Evolutionary conservation across 768 basidiomycete species (phyloP), one percentile per base, ranked within the genome.

Genomic region (Lentinula edodes): DNA sequence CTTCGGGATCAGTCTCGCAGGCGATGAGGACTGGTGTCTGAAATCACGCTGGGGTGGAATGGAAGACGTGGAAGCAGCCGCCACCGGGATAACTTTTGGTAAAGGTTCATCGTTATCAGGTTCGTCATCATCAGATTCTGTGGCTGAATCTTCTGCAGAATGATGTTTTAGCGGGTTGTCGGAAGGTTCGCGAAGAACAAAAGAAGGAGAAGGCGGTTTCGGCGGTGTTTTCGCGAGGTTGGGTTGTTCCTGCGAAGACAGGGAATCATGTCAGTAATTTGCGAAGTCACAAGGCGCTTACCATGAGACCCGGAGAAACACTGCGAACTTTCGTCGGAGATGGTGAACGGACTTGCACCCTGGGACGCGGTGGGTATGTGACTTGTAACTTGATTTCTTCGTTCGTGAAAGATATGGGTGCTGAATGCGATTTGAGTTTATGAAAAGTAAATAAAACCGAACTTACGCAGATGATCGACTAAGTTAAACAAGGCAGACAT

Each of bases 401-500:
- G 57, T 71, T 75, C 28, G 76, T 78, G 32, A 79, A 81, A 23
- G 66, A 67, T 51, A 90, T 75, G 60, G 76, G 71, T 52, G 88
- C 89, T 90, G 65, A 18, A 60, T 50, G 58, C 61, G 59, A 56
- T 48, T 62, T 67, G 35, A 61, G 65, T 60, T 61, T 58, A 65
- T 58, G 65, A 52, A 43, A 62, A 58, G 65, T 45, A 3, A 48
- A 60, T 63, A 58, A 62, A 53, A 59, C 34, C 48, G 50, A 41
- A 78, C 89, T 71, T 67, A 91, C 90, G 88, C 66, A 83, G 80
- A 52, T 87, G 82, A 63, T 83, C 72, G 58, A 78, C 71, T 73
- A 86, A 88, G 71, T 89, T 88, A 68, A 89, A 83, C 67, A 87
- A 75, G 23, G 90, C 87, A 8, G 89, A 84, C 75, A 90, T 83